Conservation (phyloP, 2,329 filamentous ascomycete species). For the Blastomyces emzantsi region DNA sequence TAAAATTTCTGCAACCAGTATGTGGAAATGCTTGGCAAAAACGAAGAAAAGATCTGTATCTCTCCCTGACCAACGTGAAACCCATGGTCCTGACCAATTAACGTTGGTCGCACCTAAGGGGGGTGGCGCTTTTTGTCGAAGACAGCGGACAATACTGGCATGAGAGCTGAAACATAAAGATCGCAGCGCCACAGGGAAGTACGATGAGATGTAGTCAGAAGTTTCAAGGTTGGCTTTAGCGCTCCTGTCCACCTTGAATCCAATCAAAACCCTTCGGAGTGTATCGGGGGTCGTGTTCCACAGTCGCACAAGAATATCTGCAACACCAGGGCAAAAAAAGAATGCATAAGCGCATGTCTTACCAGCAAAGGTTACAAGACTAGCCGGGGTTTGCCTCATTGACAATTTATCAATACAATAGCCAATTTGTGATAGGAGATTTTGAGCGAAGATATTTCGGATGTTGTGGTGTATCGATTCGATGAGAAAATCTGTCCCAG, state of each 20-base stretch:
- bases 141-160: constrained; percentile 47
- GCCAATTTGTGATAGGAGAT: constrained; percentile 71
- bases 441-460: constrained; percentile 74
- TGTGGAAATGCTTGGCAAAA: constrained; percentile 80
- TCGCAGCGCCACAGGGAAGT: constrained; percentile 61
- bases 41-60: constrained; percentile 89
- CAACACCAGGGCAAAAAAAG: constrained; percentile 80
- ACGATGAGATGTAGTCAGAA: constrained; percentile 55
- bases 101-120: constrained; percentile 63
- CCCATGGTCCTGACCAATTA: constrained; percentile 79
- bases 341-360: constrained; percentile 90
- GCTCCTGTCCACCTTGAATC: constrained; percentile 55
- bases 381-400: constrained; percentile 60
- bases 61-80: constrained; percentile 72
- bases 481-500: constrained; percentile 57
- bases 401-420: constrained; percentile 88
- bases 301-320: constrained; percentile 70
- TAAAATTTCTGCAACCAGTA: constrained; percentile 65
- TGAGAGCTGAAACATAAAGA: constrained; percentile 56
- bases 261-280: constrained; percentile 62
- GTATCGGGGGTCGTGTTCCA: constrained; percentile 64
- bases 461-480: constrained; percentile 81
- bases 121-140: constrained; percentile 57
- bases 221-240: constrained; percentile 36
- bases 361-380: constrained; percentile 74